Evolutionary conservation across 352 stramenopile genomes (phyloP), one percentile per base, ranked within the genome.

Genomic region (Phytopythium oedochilum): DNA sequence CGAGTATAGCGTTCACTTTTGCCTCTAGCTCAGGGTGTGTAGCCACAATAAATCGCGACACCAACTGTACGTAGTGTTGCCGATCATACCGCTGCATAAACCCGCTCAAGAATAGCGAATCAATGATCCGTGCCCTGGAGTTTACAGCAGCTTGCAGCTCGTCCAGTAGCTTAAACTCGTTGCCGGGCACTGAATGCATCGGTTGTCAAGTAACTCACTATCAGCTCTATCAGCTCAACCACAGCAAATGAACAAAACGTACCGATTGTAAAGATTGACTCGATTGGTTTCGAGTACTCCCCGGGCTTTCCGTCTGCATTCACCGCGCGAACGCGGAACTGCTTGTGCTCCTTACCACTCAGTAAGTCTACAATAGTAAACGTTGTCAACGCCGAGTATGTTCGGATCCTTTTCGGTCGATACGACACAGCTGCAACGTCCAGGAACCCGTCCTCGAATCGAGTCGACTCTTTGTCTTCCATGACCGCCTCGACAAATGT

Each of bases 71-170:
- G 45, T 90, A 93, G 47, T 89, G 68, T 0, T 76, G 60, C 0
- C 77, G 60, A 17, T 91, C 81, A 46, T 92, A 93, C 0, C 83
- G 76, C 57, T 93, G 83, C 70, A 88, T 84, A 48, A 93, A 93
- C 0, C 81, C 81, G 47, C 80, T 93, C 55, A 91, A 64, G 60
- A 93, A 90, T 23, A 73, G 64, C 2, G 83, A 93, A 49, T 93
- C 83, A 15, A 93, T 71, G 17, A 83, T 74, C 9, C 69, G 75
- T 1, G 75, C 69, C n/a, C 66, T 65, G 12, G 80, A 80, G 56
- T 90, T 89, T 10, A 93, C 78, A n/a, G 81, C 83, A 42, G 79
- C 77, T 45, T 93, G 78, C 0, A 93, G 54, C 25, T 93, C 83
- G n/a, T 90, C 78, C 18, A 93, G 65, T 28, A 92, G 52, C 36